Conservation (phyloP, 768 basidiomycete species). For the Tephrocybe sp. region DNA sequence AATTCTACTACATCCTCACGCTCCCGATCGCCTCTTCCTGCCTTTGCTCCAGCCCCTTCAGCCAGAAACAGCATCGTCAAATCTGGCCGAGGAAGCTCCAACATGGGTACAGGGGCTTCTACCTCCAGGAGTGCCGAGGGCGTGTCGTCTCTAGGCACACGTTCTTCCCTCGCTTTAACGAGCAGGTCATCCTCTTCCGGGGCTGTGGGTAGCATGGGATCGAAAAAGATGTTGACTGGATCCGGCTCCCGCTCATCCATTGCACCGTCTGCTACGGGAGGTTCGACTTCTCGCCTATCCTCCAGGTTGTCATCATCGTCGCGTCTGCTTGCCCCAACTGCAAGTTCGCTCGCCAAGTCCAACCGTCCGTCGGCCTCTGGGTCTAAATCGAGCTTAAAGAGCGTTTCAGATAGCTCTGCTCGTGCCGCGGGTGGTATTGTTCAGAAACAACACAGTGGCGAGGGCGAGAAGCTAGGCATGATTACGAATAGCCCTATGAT, state of each 20-base stretch:
- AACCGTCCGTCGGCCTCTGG: constrained; percentile 19
- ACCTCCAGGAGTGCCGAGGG: constrained; percentile 21
- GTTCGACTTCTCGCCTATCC: constrained; percentile 22
- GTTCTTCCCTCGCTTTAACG: constrained; percentile 25
- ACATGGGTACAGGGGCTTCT: constrained; percentile 19
- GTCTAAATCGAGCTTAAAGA: constrained; percentile 11
- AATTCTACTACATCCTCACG: constrained; percentile 19
- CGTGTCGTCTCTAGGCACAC: constrained; percentile 47
- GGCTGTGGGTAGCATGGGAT: constrained; percentile 34
- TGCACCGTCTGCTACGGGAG: constrained; percentile 4
- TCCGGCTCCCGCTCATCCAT: constrained; percentile 3
- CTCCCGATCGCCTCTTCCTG: constrained; percentile 22
- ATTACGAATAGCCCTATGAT: constrained; percentile 36
- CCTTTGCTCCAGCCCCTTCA: constrained; percentile 14
- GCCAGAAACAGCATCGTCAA: constrained; percentile 8
- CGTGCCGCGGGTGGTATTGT: not conserved
- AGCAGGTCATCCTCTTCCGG: constrained; percentile 23
- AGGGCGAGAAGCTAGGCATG: constrained; percentile 8
- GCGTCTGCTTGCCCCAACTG: constrained; percentile 71
- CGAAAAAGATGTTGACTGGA: constrained; percentile 25
- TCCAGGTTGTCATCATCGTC: constrained; percentile 27
- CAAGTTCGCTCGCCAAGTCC: constrained; percentile 71
- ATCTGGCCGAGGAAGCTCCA: constrained; percentile 9
- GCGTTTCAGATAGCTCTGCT: constrained; percentile 4
- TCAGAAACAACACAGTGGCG: not conserved